Conservation (phyloP, 148 eudicot species). For the Tetragonia tetragonoides region DNA sequence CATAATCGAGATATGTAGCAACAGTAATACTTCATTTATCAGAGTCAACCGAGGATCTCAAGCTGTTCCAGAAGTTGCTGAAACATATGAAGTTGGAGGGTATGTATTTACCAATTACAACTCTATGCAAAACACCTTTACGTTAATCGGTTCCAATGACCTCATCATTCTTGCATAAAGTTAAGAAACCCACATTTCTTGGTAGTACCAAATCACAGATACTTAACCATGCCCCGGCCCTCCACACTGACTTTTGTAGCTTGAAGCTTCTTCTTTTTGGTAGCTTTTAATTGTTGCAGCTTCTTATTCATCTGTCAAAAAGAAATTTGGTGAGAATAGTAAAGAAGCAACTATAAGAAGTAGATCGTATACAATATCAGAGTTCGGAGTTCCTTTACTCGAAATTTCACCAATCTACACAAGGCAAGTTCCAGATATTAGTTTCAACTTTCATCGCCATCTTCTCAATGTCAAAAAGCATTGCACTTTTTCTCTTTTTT, state of each 20-base stretch:
- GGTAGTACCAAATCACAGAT: constrained; percentile 36
- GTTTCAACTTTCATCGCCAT: background rate
- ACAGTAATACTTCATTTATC: too few relatives aligned
- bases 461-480: background rate
- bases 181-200: background rate
- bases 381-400: too few relatives aligned
- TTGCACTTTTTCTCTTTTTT: too few relatives aligned
- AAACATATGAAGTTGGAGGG: too few relatives aligned
- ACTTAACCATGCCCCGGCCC: constrained; percentile 97
- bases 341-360: background rate
- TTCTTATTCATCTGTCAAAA: constrained; percentile 78
- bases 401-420: background rate
- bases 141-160: too few relatives aligned
- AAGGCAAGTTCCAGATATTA: background rate
- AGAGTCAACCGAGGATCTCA: too few relatives aligned
- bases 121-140: too few relatives aligned
- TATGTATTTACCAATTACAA: too few relatives aligned
- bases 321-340: background rate
- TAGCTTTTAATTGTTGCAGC: constrained; percentile 78
- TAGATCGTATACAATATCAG: too few relatives aligned
- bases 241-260: constrained; percentile 92
- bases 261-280: constrained; percentile 89
- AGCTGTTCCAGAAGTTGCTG: too few relatives aligned
- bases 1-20: too few relatives aligned
- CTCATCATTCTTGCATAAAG: background rate